Base-by-base conservation (phyloP, 257 asterid species). In the Catharanthus roseus region DNA sequence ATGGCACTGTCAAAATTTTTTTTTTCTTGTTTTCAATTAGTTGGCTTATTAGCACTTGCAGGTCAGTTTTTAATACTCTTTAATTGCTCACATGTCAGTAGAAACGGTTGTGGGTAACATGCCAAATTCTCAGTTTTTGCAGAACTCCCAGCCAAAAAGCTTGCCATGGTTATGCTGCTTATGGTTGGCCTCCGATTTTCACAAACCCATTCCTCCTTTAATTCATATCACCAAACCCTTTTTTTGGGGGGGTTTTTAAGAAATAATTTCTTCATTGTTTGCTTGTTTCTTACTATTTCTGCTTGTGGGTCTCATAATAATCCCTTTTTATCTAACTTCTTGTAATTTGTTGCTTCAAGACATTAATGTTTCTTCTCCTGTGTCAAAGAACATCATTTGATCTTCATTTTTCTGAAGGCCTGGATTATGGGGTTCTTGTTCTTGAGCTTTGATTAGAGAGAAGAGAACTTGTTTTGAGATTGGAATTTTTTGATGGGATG, bases 231-330 rank as follows among this genome's bases (percentile, higher is more conserved):
- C 77, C 39, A 72, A 77, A 73, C 79, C 81, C 50, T 53, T 69
- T 76, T 62, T 72, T 72, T n/a, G n/a, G n/a, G n/a, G 74, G 78
- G 62, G 42, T 73, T 82, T 80, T 55, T 78, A 78, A 72, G 76
- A 65, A 76, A 67, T 80, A 72, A 21, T 49, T 68, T 67, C 70
- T 75, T 71, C 79, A 50, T 84, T 86, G 82, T 88, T 90, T 92
- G 84, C 95, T 92, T 92, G 87, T 80, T 77, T 79, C 86, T 86
- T 82, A 88, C 92, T 88, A 80, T 86, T 83, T 73, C 80, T 72
- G 81, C 81, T 82, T 62, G 75, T 75, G 79, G 79, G 89, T 77
- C 88, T 82, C 70, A 81, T 50, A 10, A 44, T 74, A 21, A 9
- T 49, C 31, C 74, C 77, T 86, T 83, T 78, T 84, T 82, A 82